These are phyloP conservation scores for Pythium aphanidermatum DNA, from an alignment of 352 stramenopile species.

Conservation along the genomic window DNA sequence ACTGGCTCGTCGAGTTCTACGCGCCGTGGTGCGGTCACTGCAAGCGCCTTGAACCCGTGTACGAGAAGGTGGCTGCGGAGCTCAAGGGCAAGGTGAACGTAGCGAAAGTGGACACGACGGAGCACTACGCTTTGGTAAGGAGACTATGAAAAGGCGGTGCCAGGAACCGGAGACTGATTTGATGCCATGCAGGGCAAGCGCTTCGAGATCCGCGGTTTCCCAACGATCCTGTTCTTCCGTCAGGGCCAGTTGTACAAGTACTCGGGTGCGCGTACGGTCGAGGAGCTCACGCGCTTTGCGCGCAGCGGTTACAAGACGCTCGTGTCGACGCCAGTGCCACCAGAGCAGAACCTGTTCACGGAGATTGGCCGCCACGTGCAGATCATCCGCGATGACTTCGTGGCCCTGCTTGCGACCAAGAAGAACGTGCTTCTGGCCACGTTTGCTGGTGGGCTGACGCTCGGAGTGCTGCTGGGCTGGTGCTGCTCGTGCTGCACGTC, in stretches of 20 bases:
- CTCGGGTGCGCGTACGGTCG: conserved; percentile 41
- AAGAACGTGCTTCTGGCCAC: conserved; percentile 79
- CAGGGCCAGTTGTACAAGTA: conserved; percentile 81
- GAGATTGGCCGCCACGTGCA: conserved; percentile 30
- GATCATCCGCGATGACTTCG: conserved; percentile 58
- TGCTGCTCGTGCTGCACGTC: conserved; percentile 67
- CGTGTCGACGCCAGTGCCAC: conserved; percentile 27
- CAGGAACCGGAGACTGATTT: no score
- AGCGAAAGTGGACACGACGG: conserved; percentile 86
- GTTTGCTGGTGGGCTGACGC: conserved; percentile 55
- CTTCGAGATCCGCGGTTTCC: conserved; percentile 79
- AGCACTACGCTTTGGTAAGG: conserved; percentile 49
- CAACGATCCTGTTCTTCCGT: conserved; percentile 72
- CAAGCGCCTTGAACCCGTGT: conserved; percentile 55
- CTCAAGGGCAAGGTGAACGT: conserved; percentile 87
- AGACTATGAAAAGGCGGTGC: no score
- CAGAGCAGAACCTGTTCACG: conserved; percentile 29
- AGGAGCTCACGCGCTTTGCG: conserved; percentile 56
- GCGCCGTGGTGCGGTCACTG: conserved; percentile 71
- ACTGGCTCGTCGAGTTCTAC: conserved; percentile 88
- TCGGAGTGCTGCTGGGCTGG: conserved; percentile 64
- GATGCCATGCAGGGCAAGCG: conserved; percentile 42
- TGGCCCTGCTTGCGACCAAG: conserved; percentile 63
- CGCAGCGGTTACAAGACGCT: conserved; percentile 53
- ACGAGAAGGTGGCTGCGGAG: conserved; percentile 77